Evolutionary conservation across 108 stramenopile genomes (phyloP), one percentile per base, ranked within the genome.

Genomic region (Nitzschia sp.): DNA sequence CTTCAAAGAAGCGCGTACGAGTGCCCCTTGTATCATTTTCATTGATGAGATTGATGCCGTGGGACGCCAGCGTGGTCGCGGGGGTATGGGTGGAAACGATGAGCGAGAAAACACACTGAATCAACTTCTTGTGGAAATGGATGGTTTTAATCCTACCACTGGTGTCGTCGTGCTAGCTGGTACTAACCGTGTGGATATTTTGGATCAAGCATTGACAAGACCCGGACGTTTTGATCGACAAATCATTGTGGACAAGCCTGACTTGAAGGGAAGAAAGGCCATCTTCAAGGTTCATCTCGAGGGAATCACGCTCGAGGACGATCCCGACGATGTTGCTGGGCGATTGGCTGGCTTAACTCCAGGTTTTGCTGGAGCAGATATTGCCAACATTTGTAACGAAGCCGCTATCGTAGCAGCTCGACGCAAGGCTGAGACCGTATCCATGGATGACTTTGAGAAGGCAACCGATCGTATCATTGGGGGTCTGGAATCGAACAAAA

Each of bases 21-120:
- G 85, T 57, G 76, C 92, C 21, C 98, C 98, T 14, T 97, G 97
- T 75, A 98, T 99, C 69, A 85, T 99, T 54, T 99, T 99, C 80
- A 97, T 99, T 72, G 98, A 99, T 75, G 98, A 99, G 77, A 97
- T 99, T 71, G 98, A 97, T 80, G 97, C 95, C 29, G 89, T 96
- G 26, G 97, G 97, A 51, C 76, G 93, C 26, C 91, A 94, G 65
- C 72, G 73, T 50, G 91, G 84, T 37, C 86, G 89, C 29, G 83
- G 88, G 41, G 79, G 78, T 48, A 66, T 64, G 44, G 90, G 92
- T 37, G 97, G 95, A 63, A 81, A 95, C 78, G 81, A 98, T 83
- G 91, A 94, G 90, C 67, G 88, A 29, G 87, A 89, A 76, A 82
- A 95, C 50, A 97, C 97, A 25, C 85, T 97, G 51, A 96, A 96